Evolutionary conservation across 2,329 filamentous ascomycete genomes (phyloP).

Genomic region (Phialophora verrucosa): DNA sequence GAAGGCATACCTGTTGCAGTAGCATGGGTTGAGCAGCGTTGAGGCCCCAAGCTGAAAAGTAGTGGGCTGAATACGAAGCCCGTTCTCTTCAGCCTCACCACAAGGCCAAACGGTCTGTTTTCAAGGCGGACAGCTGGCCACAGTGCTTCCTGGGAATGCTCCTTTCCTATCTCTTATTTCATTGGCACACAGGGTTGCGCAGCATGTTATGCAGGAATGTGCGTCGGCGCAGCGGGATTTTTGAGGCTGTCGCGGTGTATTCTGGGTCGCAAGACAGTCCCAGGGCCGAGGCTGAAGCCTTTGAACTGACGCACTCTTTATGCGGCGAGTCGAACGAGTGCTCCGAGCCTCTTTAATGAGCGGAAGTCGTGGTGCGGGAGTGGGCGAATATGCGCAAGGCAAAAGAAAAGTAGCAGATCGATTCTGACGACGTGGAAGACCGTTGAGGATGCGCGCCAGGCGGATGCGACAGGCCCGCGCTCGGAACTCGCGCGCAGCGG

Average conservation of each 20-base stretch:
- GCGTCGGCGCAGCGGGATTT: slow-evolving; percentile 8
- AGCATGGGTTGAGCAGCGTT: slow-evolving; percentile 20
- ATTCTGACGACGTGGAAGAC: background rate
- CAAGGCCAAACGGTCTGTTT: background rate
- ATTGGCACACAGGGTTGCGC: slow-evolving; percentile 15
- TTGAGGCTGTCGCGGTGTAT: background rate
- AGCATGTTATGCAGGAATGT: slow-evolving; percentile 27
- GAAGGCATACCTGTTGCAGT: slow-evolving; percentile 22
- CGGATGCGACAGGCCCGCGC: background rate
- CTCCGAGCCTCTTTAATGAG: background rate
- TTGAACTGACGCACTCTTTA: background rate
- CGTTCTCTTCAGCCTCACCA: slow-evolving; percentile 13
- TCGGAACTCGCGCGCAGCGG: slow-evolving; percentile 1
- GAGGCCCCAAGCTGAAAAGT: slow-evolving; percentile 16
- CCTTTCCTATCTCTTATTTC: slow-evolving; percentile 29
- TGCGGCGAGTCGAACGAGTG: background rate
- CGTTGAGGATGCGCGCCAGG: slow-evolving; percentile 8
- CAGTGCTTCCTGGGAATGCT: background rate
- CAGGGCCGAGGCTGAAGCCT: background rate
- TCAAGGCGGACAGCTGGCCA: background rate
- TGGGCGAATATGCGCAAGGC: slow-evolving; percentile 6
- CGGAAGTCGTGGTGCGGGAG: slow-evolving; percentile 2
- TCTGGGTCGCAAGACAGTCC: slow-evolving; percentile 1
- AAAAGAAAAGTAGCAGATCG: background rate
- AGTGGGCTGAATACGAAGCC: slow-evolving; percentile 3